These are phyloP conservation scores for Cyberlindnera japonica DNA, from an alignment of 805 yeast genomes.

Conservation along the genomic window DNA sequence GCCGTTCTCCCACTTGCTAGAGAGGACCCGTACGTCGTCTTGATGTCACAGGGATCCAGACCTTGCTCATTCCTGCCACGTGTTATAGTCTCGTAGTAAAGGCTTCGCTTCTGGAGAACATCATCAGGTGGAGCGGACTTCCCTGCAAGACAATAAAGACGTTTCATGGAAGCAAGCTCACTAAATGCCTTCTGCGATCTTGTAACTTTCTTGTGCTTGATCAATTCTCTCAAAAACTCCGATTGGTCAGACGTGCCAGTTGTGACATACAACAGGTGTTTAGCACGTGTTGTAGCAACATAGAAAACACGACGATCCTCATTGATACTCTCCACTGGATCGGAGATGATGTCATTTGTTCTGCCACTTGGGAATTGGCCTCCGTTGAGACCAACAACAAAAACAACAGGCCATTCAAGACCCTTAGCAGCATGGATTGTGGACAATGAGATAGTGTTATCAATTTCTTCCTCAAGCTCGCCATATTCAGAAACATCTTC, in stretches of 20 bases:
- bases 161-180: not conserved
- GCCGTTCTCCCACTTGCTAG: no score
- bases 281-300: conserved; percentile 87
- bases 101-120: not conserved
- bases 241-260: conserved; percentile 18
- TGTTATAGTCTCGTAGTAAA: not conserved
- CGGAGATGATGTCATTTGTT: conserved; percentile 21
- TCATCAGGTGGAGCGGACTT: not conserved
- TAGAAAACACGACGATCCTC: conserved; percentile 86
- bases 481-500: conserved; percentile 24
- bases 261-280: conserved; percentile 45
- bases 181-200: conserved; percentile 4
- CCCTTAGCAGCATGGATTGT: conserved; percentile 95
- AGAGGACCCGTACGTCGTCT: no score
- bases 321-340: conserved; percentile 35
- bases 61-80: not conserved
- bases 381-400: conserved; percentile 68
- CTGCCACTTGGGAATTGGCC: conserved; percentile 60
- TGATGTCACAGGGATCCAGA: no score
- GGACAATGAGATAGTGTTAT: conserved; percentile 49
- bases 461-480: conserved; percentile 17
- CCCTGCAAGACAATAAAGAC: conserved; percentile 7
- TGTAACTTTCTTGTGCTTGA: not conserved
- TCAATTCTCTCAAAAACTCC: conserved; percentile 15
- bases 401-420: conserved; percentile 91